Percentiles rank a stretch among this genome's conserved stretches.
Conservation (phyloP, 768 basidiomycete genomes). For the Kwoniella dendrophila region DNA sequence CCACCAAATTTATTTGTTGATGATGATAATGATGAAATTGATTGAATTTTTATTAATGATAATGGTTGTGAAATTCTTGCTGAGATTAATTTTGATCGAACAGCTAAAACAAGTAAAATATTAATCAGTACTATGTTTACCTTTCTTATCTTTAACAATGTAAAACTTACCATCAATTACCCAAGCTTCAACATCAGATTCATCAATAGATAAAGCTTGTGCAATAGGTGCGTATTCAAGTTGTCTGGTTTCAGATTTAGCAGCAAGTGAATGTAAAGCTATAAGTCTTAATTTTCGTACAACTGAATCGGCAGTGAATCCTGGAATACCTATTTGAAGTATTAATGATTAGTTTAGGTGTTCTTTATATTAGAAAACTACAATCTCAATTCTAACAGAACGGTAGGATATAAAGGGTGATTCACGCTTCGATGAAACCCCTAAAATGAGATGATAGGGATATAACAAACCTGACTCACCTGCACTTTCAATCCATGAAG, state of each 20-base stretch:
- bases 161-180: conserved; percentile 53
- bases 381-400: too few species aligned
- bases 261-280: conserved; percentile 45
- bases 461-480: too few species aligned
- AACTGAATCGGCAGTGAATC: conserved; percentile 40
- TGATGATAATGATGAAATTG: conserved; percentile 36
- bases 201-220: conserved; percentile 37
- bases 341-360: too few species aligned
- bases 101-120: too few species aligned
- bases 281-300: conserved; percentile 50
- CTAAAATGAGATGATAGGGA: too few species aligned
- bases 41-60: conserved; percentile 45
- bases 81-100: conserved; percentile 46
- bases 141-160: neutral
- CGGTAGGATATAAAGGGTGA: too few species aligned
- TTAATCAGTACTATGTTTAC: too few species aligned
- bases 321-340: conserved; percentile 36
- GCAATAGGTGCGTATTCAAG: conserved; percentile 46
- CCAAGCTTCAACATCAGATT: conserved; percentile 52
- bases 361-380: too few species aligned
- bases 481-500: conserved; percentile 36
- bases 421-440: too few species aligned
- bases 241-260: conserved; percentile 32
- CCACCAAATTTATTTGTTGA: conserved; percentile 39
- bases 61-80: conserved; percentile 53